Evolutionary conservation across 23 red algal species (phyloP).

Genomic region (Gracilaria gracilis): DNA sequence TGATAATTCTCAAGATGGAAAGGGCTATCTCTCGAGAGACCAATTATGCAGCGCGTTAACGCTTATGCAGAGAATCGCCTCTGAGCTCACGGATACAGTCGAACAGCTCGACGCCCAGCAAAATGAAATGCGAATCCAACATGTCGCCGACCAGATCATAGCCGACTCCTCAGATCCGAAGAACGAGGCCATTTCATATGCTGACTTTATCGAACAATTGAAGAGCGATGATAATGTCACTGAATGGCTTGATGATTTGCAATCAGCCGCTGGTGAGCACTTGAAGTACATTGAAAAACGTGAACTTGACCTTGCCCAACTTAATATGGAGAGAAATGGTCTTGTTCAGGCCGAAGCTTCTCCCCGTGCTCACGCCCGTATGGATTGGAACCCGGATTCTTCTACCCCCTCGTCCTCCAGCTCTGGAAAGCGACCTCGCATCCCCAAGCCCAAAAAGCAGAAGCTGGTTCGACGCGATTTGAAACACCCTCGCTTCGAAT

Average conservation of each 20-base stretch:
- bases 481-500: slow-evolving; percentile 15
- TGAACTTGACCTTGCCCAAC: slow-evolving; percentile 70
- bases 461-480: slow-evolving; percentile 49
- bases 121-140: slow-evolving; percentile 34
- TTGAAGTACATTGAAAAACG: slow-evolving; percentile 69
- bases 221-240: slow-evolving; percentile 59
- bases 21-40: slow-evolving; percentile 44
- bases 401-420: background rate
- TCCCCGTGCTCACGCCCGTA: background rate
- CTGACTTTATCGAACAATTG: slow-evolving; percentile 73
- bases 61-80: slow-evolving; percentile 66
- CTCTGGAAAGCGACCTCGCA: slow-evolving; percentile 42
- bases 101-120: slow-evolving; percentile 53
- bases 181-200: slow-evolving; percentile 63
- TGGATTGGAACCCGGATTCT: slow-evolving; percentile 29
- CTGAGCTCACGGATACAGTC: slow-evolving; percentile 38
- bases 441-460: slow-evolving; percentile 61
- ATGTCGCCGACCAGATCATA: slow-evolving; percentile 58
- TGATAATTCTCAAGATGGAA: slow-evolving; percentile 23
- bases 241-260: slow-evolving; percentile 78
- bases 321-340: slow-evolving; percentile 75
- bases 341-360: slow-evolving; percentile 49
- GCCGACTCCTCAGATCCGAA: slow-evolving; percentile 50
- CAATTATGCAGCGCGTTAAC: slow-evolving; percentile 58
- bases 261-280: slow-evolving; percentile 61